phyloP scores from a whole-genome alignment of 345 rosid genomes.

The Citrus medica region DNA sequence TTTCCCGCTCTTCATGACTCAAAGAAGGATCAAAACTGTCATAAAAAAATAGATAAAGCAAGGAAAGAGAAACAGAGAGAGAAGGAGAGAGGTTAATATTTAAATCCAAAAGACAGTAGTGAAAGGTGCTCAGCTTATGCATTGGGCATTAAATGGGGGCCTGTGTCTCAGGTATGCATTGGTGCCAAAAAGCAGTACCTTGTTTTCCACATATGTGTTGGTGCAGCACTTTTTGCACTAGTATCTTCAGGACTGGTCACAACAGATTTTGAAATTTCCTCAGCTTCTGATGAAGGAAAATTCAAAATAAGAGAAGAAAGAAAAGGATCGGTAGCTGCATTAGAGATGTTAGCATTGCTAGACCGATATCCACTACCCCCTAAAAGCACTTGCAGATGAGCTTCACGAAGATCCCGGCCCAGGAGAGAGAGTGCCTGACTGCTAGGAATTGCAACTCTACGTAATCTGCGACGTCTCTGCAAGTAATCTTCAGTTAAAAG shows the following conservation, averaged over 20 bases:
- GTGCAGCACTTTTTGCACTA: constrained; percentile 26
- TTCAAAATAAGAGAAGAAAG: constrained; percentile 57
- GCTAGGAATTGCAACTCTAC: constrained; percentile 55
- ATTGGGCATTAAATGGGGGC: background rate
- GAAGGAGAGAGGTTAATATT: background rate
- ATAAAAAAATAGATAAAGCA: background rate
- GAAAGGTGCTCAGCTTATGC: background rate
- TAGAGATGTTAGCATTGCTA: constrained; percentile 36
- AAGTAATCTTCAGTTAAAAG: constrained; percentile 49
- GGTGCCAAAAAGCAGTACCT: constrained; percentile 29
- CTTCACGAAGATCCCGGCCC: constrained; percentile 62
- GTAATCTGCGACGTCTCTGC: constrained; percentile 60
- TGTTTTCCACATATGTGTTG: constrained; percentile 49
- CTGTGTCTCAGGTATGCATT: background rate
- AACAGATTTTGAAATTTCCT: constrained; percentile 46
- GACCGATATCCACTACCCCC: constrained; percentile 56
- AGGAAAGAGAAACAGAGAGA: background rate
- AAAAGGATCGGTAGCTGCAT: constrained; percentile 48
- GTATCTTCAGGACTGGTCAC: constrained; percentile 29
- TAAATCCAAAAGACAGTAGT: background rate
- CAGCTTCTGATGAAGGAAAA: constrained; percentile 50
- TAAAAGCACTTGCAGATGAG: constrained; percentile 58
- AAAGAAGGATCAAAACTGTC: constrained; percentile 57
- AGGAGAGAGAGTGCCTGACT: constrained; percentile 53
- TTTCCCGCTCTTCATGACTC: constrained; percentile 54